Base-by-base conservation (phyloP, 2,329 filamentous ascomycete genomes). In the Fusarium sp. region DNA sequence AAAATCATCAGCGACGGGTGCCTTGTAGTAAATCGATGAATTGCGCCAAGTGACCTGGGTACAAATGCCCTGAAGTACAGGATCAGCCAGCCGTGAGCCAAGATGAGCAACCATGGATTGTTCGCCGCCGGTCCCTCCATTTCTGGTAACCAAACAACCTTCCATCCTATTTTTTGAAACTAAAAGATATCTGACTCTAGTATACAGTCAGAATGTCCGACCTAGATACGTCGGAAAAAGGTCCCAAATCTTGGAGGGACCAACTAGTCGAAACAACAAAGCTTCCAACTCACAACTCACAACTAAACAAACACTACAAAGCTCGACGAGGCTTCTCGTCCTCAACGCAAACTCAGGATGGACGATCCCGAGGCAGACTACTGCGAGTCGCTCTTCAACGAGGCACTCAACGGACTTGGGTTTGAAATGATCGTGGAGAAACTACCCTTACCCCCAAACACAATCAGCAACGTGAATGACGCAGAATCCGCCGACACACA, bases 401-500 rank as follows among this genome's bases (percentile, higher is more conserved):
- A 18, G 25, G 5, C 14, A 7, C 10, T 30, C 48, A 0, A 11
- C 43, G 7, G 20, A 6, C 27, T 54, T 18, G 1, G 7, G 16
- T 6, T 23, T 25, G 30, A 16, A 13, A 4, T 41, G 20, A 6
- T 25, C 8, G 39, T 16, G 13, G n/a, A 39, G 6, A 14, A 4
- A 11, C 30, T 32, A 32, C 30, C 3, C 25, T 34, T 50, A 18
- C 16, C 11, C 18, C 11, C 35, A 23, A 10, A 48, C 34, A 9
- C 13, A 23, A 11, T 4, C 10, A 35, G 23, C 27, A 2, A 10
- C 66, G 43, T 52, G 70, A 37, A 72, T 70, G 70, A 73, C 48
- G 70, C 70, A 73, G 5, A 7, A 4, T 37, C 32, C 73, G 70
- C 70, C 41, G 66, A 72, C 60, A 61, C 68, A 20, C 35, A 39